Evolutionary conservation across 768 basidiomycete genomes (phyloP).

Genomic region (Boletus tomentosulus): DNA sequence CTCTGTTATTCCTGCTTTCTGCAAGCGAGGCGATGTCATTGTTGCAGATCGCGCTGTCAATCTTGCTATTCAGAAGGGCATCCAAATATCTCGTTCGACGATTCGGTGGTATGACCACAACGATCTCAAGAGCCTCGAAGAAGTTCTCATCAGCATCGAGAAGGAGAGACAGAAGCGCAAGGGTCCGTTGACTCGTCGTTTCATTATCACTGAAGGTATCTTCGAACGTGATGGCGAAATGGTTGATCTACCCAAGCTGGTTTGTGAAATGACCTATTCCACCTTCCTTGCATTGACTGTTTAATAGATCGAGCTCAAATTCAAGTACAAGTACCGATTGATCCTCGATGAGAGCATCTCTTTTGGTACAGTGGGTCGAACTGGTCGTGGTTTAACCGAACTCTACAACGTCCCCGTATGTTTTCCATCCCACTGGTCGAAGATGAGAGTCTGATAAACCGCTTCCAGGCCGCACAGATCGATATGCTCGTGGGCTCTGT

Average conservation of each 20-base stretch:
- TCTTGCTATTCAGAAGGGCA: slow-evolving; percentile 93
- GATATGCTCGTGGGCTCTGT: slow-evolving; percentile 95
- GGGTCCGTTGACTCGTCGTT: slow-evolving; percentile 78
- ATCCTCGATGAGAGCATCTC: slow-evolving; percentile 93
- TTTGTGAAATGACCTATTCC: slow-evolving; percentile 35
- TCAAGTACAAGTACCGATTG: slow-evolving; percentile 92
- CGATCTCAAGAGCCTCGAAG: slow-evolving; percentile 86
- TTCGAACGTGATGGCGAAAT: slow-evolving; percentile 94
- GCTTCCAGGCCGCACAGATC: slow-evolving; percentile 69
- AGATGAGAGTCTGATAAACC: neutral
- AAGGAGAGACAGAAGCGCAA: slow-evolving; percentile 87
- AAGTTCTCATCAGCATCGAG: slow-evolving; percentile 75
- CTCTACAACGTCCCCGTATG: slow-evolving; percentile 88
- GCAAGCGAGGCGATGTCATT: slow-evolving; percentile 95
- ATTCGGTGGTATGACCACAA: slow-evolving; percentile 97
- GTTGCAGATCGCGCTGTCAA: slow-evolving; percentile 98
- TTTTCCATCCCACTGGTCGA: slow-evolving; percentile 1
- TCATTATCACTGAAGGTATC: slow-evolving; percentile 96
- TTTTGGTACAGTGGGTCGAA: slow-evolving; percentile 88
- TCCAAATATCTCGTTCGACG: slow-evolving; percentile 88
- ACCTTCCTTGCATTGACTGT: neutral
- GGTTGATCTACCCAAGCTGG: slow-evolving; percentile 87
- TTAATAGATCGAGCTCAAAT: slow-evolving; percentile 85
- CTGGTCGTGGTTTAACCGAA: slow-evolving; percentile 93
- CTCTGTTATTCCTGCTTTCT: slow-evolving; percentile 95